Evolutionary conservation across 2,329 filamentous ascomycete genomes (phyloP).

Genomic region (Penicillium olsonii): DNA sequence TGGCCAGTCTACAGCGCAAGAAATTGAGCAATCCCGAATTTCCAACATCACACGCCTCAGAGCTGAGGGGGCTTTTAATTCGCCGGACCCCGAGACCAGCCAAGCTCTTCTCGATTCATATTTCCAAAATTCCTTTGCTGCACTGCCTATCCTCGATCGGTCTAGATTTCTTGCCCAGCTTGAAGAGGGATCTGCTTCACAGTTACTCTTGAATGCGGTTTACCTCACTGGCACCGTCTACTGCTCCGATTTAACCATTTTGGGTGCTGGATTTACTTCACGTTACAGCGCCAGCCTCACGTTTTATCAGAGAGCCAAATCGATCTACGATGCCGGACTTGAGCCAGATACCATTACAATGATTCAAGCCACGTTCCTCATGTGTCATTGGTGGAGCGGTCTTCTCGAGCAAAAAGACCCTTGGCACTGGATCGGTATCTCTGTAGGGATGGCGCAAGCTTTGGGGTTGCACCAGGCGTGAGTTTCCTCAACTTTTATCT

Average conservation of each 20-base stretch:
- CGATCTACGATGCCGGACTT: constrained; percentile 29
- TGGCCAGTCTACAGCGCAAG: constrained; percentile 10
- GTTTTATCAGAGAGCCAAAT: constrained; percentile 28
- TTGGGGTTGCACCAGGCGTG: constrained; percentile 29
- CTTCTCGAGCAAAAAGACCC: constrained; percentile 30
- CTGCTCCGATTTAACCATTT: constrained; percentile 22
- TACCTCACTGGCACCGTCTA: constrained; percentile 22
- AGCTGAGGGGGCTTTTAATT: constrained; percentile 20
- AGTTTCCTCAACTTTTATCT: constrained; percentile 1
- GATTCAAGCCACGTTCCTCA: constrained; percentile 24
- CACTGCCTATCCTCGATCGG: constrained; percentile 24
- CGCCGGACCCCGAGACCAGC: constrained; percentile 14
- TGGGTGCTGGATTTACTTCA: constrained; percentile 20
- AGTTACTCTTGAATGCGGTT: constrained; percentile 25
- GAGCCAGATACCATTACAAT: constrained; percentile 25
- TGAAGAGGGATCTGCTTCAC: constrained; percentile 16
- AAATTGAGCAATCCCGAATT: constrained; percentile 10
- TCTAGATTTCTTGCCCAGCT: constrained; percentile 16
- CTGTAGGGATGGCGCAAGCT: constrained; percentile 26
- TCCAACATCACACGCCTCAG: constrained; percentile 3
- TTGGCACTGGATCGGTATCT: constrained; percentile 29
- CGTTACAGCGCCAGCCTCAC: constrained; percentile 25
- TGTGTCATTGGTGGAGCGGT: constrained; percentile 30
- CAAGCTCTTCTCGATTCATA: constrained; percentile 23
- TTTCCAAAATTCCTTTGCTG: constrained; percentile 20